These are phyloP conservation scores for Metschnikowia matae DNA, from an alignment of 805 yeast genomes.

Conservation along the genomic window DNA sequence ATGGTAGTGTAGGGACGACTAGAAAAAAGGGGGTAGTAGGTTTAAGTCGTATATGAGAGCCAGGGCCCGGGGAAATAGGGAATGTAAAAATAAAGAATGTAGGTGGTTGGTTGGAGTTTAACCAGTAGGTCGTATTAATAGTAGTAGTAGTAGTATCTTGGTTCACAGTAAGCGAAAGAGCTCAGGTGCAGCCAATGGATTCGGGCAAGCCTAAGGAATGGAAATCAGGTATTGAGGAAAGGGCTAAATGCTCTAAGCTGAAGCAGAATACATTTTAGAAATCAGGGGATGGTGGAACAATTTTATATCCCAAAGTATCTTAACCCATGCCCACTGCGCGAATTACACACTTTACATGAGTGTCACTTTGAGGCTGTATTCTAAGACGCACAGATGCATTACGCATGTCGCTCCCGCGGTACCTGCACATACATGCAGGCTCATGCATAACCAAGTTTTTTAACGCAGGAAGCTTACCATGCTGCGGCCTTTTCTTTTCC, in stretches of 20 bases:
- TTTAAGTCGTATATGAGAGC: not conserved
- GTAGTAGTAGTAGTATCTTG: not conserved
- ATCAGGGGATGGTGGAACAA: not conserved
- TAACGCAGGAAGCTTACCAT: not conserved
- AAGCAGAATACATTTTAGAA: not conserved
- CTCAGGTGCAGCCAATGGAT: not conserved
- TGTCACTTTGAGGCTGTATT: conserved; percentile 3
- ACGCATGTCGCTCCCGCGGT: conserved; percentile 1
- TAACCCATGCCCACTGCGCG: conserved; percentile 1
- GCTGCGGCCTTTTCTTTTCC: not conserved
- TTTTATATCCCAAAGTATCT: not conserved
- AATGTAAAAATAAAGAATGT: not conserved
- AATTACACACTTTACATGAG: not conserved
- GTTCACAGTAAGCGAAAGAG: not conserved
- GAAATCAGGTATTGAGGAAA: not conserved
- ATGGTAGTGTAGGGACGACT: not conserved
- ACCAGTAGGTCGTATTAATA: not conserved
- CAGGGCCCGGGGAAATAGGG: not conserved
- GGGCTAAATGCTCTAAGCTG: not conserved
- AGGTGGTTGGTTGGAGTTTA: not conserved
- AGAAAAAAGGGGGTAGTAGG: too few relatives aligned
- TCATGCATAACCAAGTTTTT: not conserved
- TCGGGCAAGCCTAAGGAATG: not conserved
- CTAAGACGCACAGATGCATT: conserved; percentile 4
- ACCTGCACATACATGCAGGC: not conserved